Evolutionary conservation across 768 basidiomycete genomes (phyloP), one percentile per base, ranked within the genome.

Genomic region (Macrolepiota albuminosa): DNA sequence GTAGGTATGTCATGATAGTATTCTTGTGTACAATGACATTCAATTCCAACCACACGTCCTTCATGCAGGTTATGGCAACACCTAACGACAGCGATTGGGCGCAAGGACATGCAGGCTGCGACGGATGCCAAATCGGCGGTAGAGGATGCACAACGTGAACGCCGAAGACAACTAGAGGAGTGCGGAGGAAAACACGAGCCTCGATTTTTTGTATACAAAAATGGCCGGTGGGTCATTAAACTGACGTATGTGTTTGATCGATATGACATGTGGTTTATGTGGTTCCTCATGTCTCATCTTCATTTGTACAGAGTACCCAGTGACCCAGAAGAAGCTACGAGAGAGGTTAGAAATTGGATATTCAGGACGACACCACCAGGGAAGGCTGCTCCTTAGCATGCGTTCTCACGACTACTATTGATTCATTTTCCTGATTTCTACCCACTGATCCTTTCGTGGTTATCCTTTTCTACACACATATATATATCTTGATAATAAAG

Each of bases 101-200:
- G 78, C 36, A 92, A 89, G 68, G 94, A 99, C 71, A 96, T 98
- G 93, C 93, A 95, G 66, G 87, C 84, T 11, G 97, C 97, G 26
- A 97, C 95, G 4, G 83, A 83, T 31, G 92, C 93, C 51, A 99
- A 99, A 79, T 84, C 84, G 2, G 80, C 81, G 13, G 91, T 99
- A 0, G 97, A 99, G 75, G 94, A 96, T 63, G 86, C 86, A 29
- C 95, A 98, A 74, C 81, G 97, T 51, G 94, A 97, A 66, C 72
- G 82, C 57, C 85, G 92, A 42, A 84, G 81, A 68, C 75, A 76
- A 70, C 79, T 89, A 61, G 95, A 95, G 60, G 90, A 89, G 67
- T 82, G 71, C 21, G 91, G 91, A 6, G 78, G 83, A 63, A 75
- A 74, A 54, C 87, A 90, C 66, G 75, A 81, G n/a, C 84, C 91